phyloP scores from a whole-genome alignment of 371 early-diverging fungal genomes.

The Parasitella parasitica region DNA sequence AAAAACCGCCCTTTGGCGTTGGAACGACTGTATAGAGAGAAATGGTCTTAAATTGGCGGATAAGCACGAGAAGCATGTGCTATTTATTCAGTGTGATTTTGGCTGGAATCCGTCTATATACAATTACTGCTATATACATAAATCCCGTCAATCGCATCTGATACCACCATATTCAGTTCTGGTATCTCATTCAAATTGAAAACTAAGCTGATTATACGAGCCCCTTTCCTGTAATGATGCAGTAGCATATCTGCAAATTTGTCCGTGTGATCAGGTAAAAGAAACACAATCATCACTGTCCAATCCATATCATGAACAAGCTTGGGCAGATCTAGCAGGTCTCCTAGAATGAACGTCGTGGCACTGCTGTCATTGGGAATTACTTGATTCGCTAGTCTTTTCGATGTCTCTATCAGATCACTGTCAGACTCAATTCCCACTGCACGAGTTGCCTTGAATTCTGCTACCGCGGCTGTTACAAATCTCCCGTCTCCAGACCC shows the following conservation, averaged over 20 bases:
- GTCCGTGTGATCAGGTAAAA: slow-evolving; percentile 60
- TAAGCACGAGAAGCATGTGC: slow-evolving; percentile 8
- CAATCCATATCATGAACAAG: slow-evolving; percentile 39
- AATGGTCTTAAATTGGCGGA: slow-evolving; percentile 6
- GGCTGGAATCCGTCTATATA: not conserved
- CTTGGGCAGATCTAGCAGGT: slow-evolving; percentile 40
- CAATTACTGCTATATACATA: slow-evolving; percentile 41
- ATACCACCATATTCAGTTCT: slow-evolving; percentile 37
- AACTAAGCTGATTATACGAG: slow-evolving; percentile 56
- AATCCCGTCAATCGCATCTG: slow-evolving; percentile 56
- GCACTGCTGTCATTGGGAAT: slow-evolving; percentile 8
- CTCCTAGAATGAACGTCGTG: slow-evolving; percentile 47
- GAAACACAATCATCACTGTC: slow-evolving; percentile 55
- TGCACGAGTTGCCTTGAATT: slow-evolving; percentile 46
- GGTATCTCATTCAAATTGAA: slow-evolving; percentile 60
- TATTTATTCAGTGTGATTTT: not conserved
- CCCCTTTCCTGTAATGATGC: slow-evolving; percentile 52
- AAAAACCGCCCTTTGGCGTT: no score
- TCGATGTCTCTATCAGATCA: slow-evolving; percentile 46
- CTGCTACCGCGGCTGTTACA: slow-evolving; percentile 53
- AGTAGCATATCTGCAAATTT: slow-evolving; percentile 54
- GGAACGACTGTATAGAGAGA: no score
- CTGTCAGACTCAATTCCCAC: slow-evolving; percentile 61
- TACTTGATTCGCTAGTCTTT: slow-evolving; percentile 37
- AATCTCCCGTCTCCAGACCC: slow-evolving; percentile 70